Conservation (phyloP, 371 early-diverging fungal species). For the Choanephora cucurbitarum region DNA sequence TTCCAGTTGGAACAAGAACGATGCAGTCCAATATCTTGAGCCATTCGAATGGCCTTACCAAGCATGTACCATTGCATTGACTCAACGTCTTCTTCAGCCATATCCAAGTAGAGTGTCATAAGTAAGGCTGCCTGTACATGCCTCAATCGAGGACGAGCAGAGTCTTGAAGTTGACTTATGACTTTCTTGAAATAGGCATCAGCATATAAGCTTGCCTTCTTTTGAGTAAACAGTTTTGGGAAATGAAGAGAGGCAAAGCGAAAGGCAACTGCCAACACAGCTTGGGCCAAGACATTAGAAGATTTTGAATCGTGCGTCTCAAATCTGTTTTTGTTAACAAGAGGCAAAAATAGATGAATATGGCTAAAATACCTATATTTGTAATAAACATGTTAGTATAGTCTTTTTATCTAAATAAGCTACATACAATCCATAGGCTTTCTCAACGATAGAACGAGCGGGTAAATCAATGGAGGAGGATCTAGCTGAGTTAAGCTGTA, state of each 20-base stretch:
- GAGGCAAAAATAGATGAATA: slow-evolving; percentile 60
- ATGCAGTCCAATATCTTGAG: slow-evolving; percentile 71
- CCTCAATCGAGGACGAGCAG: slow-evolving; percentile 33
- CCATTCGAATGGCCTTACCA: slow-evolving; percentile 68
- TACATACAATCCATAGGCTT: slow-evolving; percentile 27
- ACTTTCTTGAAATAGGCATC: slow-evolving; percentile 40
- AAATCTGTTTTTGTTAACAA: slow-evolving; percentile 57
- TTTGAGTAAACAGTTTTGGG: slow-evolving; percentile 14
- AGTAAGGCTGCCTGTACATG: slow-evolving; percentile 48
- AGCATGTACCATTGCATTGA: slow-evolving; percentile 58
- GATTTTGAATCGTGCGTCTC: slow-evolving; percentile 40
- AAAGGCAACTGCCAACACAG: slow-evolving; percentile 56
- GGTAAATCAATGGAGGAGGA: slow-evolving; percentile 4
- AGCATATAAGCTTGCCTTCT: slow-evolving; percentile 35
- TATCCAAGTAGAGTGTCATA: slow-evolving; percentile 47
- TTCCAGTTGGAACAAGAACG: slow-evolving; percentile 58
- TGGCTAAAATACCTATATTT: slow-evolving; percentile 54
- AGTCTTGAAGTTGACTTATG: slow-evolving; percentile 37
- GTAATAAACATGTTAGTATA: slow-evolving; percentile 3
- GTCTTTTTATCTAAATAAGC: neutral
- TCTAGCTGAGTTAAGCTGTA: neutral
- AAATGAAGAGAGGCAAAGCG: slow-evolving; percentile 39
- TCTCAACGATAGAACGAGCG: slow-evolving; percentile 12
- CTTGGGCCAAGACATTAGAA: slow-evolving; percentile 43
- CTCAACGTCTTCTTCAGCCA: slow-evolving; percentile 47